A percentile compares a stretch with the other conserved stretches of the same genome.
Evolutionary conservation across 176 grass and related monocot genomes (phyloP).

Genomic region (Oropetium thomaeum): DNA sequence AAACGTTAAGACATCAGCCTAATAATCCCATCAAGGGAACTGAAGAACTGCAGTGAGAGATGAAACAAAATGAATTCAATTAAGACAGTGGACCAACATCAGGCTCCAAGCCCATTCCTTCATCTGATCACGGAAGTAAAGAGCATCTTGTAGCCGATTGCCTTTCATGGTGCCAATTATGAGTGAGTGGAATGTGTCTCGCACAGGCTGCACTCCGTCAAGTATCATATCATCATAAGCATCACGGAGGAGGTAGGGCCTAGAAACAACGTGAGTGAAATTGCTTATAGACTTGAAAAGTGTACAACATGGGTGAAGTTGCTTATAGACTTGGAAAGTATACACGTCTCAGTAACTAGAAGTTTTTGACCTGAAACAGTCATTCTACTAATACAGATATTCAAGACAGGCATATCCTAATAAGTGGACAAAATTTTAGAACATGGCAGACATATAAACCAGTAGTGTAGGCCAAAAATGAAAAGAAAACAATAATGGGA

Average conservation of each 20-base stretch:
- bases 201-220: conserved; percentile 82
- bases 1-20: conserved; percentile 35
- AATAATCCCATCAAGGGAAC: not conserved
- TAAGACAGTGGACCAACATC: conserved; percentile 55
- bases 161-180: conserved; percentile 96
- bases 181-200: conserved; percentile 83
- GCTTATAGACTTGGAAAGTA: too few species aligned
- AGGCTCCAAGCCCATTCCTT: conserved; percentile 85
- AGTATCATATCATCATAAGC: conserved; percentile 95
- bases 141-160: conserved; percentile 80
- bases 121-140: conserved; percentile 97
- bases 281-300: not conserved
- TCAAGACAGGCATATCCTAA: conserved; percentile 3
- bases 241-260: conserved; percentile 80
- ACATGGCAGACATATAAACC: not conserved
- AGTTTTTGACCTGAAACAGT: not conserved
- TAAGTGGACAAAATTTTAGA: not conserved
- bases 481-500: conserved; percentile 1
- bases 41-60: not conserved
- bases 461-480: not conserved
- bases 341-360: not conserved
- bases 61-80: conserved; percentile 23
- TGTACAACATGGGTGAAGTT: too few species aligned
- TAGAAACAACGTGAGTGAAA: conserved; percentile 17
- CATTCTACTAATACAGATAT: not conserved